These are phyloP conservation scores for Meyerozyma smithsonii DNA, from an alignment of 1,139 yeast species.

Conservation along the genomic window DNA sequence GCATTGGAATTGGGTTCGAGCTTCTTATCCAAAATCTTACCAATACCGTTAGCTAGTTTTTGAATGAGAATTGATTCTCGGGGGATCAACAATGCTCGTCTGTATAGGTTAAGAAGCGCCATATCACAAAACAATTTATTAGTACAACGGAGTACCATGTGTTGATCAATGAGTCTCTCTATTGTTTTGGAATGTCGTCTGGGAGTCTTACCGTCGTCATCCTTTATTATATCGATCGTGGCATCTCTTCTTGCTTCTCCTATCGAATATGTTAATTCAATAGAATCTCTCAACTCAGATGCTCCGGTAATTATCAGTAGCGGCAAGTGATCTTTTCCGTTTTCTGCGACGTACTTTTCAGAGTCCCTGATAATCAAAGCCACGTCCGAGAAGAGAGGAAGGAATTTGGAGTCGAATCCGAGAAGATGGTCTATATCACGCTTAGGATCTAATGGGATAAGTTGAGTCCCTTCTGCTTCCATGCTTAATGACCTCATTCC, in stretches of 20 bases:
- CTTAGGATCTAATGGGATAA: constrained; percentile 20
- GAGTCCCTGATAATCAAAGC: constrained; percentile 40
- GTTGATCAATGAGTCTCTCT: constrained; percentile 24
- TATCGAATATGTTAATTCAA: constrained; percentile 25
- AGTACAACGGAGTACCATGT: constrained; percentile 44
- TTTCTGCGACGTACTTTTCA: constrained; percentile 14
- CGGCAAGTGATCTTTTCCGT: constrained; percentile 17
- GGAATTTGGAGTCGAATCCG: constrained; percentile 54
- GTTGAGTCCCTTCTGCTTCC: constrained; percentile 8
- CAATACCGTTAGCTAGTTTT: constrained; percentile 41
- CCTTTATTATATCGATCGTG: constrained; percentile 26
- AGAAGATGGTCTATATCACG: constrained; percentile 51
- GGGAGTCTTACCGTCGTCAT: constrained; percentile 11
- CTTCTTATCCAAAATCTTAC: constrained; percentile 25
- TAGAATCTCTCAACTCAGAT: constrained; percentile 39
- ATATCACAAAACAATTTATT: constrained; percentile 51
- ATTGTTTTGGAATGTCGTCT: constrained; percentile 13
- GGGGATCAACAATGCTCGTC: constrained; percentile 50
- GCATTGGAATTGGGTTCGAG: constrained; percentile 48
- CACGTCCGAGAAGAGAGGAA: constrained; percentile 47
- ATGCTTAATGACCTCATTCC: constrained; percentile 13
- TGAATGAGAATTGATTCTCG: constrained; percentile 42
- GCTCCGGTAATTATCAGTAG: constrained; percentile 38
- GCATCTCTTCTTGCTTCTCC: constrained; percentile 33
- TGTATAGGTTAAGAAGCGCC: constrained; percentile 53